Conservation (phyloP, 768 basidiomycete species). For the Suillus paluster region DNA sequence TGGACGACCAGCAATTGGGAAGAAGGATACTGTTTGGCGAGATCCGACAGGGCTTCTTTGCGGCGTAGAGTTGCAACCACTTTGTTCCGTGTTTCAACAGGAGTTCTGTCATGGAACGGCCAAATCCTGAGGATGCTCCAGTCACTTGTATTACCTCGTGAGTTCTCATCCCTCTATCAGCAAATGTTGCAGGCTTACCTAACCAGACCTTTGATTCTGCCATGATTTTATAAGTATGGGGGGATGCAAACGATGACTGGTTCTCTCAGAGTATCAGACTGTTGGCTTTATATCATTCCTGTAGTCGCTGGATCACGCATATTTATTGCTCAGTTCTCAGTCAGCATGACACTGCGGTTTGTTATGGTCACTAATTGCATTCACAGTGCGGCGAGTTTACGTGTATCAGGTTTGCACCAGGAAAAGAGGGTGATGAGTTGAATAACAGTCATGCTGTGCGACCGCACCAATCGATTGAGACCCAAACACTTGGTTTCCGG, state of each 20-base stretch:
- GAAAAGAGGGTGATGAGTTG: no score
- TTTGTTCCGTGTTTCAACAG: slow-evolving; percentile 36
- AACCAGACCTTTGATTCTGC: not conserved
- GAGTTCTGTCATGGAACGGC: slow-evolving; percentile 30
- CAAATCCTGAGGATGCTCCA: slow-evolving; percentile 41
- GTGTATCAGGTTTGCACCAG: no score
- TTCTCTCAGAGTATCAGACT: not conserved
- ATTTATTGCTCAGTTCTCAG: not conserved
- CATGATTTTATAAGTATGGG: slow-evolving; percentile 7
- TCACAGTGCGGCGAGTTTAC: no score
- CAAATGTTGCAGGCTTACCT: slow-evolving; percentile 8
- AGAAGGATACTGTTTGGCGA: slow-evolving; percentile 18
- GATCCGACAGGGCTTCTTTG: slow-evolving; percentile 25
- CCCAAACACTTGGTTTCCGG: no score
- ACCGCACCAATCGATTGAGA: no score
- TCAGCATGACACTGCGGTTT: no score
- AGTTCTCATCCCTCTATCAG: not conserved
- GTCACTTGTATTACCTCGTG: slow-evolving; percentile 30
- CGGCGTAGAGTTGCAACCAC: slow-evolving; percentile 45
- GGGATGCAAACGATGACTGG: not conserved
- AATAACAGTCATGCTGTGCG: no score
- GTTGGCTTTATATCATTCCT: no score
- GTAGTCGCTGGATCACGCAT: not conserved
- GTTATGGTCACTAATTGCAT: no score
- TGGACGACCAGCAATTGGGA: slow-evolving; percentile 27